Evolutionary conservation across 2,329 filamentous ascomycete species (phyloP).

Genomic region (Cryphonectria radicalis): DNA sequence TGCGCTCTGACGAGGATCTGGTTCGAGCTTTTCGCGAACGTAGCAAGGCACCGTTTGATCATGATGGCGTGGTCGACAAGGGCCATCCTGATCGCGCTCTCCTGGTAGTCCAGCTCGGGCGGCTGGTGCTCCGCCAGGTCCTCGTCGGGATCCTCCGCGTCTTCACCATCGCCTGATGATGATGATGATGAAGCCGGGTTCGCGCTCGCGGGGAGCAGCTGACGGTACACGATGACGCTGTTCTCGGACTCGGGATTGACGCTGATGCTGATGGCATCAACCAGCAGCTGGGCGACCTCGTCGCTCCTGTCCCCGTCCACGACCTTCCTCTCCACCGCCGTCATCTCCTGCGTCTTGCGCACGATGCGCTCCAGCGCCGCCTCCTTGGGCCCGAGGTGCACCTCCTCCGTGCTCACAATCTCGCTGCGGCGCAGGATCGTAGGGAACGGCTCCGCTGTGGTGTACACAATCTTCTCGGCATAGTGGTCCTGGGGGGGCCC

Average conservation of each 20-base stretch:
- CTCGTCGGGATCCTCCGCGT: constrained; percentile 47
- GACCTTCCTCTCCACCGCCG: constrained; percentile 73
- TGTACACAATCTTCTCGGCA: constrained; percentile 84
- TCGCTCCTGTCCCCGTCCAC: constrained; percentile 67
- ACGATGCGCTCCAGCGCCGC: constrained; percentile 90
- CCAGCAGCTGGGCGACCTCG: constrained; percentile 67
- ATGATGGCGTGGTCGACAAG: constrained; percentile 88
- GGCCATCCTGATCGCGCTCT: constrained; percentile 81
- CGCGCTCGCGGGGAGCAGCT: constrained; percentile 62
- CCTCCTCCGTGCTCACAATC: constrained; percentile 70
- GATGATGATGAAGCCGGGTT: constrained; percentile 48
- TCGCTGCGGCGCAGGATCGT: constrained; percentile 89
- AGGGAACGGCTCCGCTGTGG: constrained; percentile 83
- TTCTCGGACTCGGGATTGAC: constrained; percentile 75
- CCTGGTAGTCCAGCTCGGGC: constrained; percentile 60
- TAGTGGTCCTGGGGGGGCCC: constrained; percentile 74
- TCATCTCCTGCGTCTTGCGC: constrained; percentile 87
- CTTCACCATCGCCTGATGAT: constrained; percentile 46
- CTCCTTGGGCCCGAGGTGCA: constrained; percentile 74
- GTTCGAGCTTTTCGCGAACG: constrained; percentile 68
- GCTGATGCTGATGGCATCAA: constrained; percentile 77
- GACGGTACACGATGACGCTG: constrained; percentile 78
- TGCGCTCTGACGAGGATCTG: constrained; percentile 59
- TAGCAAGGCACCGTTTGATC: constrained; percentile 78
- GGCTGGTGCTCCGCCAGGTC: constrained; percentile 52